Evolutionary conservation across 345 rosid species (phyloP), one percentile per base, ranked within the genome.

Genomic region (Corymbia maculata): DNA sequence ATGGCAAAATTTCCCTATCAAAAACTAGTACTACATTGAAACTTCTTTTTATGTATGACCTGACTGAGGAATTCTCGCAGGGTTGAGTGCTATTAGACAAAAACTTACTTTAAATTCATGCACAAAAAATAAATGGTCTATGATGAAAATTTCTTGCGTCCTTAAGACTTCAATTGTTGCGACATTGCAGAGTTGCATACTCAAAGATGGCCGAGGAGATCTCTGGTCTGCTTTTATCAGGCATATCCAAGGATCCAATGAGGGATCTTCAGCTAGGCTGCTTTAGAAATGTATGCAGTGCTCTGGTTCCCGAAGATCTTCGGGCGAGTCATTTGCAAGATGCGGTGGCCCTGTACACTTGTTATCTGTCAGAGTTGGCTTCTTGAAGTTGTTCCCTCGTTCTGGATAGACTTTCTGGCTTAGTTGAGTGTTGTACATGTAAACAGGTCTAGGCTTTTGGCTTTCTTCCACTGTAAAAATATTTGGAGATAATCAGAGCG

Each of bases 121-220:
- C 7, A 68, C 9, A 68, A 30, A 66, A n/a, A 30, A 30, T 0
- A 70, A 16, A 70, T 32, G 80, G 42, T 32, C 47, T 32, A 36
- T 36, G 80, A 32, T 32, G 11, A 36, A 70, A 36, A 9, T 70
- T 36, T 36, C 8, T 70, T 4, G 79, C 5, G 26, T 70, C 80
- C 80, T 70, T 19, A 86, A 75, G 82, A 75, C 82, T 75, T 85
- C 51, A 2, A 75, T 28, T 32, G 44, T 36, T 87, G 1, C 70
- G 19, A 19, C 59, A 57, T 45, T 91, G 88, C 95, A 98, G 99
- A 91, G 94, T 98, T 14, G 95, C 94, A 32, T 96, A 95, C 91
- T 92, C 98, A 49, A 96, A 93, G 92, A 98, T 98, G 99, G 97
- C 95, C 12, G 96, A 96, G 90, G 99, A 98, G 92, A 92, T 96